These are phyloP conservation scores for Fusarium sp. DNA, from an alignment of 2,329 filamentous ascomycete genomes.

Conservation along the genomic window DNA sequence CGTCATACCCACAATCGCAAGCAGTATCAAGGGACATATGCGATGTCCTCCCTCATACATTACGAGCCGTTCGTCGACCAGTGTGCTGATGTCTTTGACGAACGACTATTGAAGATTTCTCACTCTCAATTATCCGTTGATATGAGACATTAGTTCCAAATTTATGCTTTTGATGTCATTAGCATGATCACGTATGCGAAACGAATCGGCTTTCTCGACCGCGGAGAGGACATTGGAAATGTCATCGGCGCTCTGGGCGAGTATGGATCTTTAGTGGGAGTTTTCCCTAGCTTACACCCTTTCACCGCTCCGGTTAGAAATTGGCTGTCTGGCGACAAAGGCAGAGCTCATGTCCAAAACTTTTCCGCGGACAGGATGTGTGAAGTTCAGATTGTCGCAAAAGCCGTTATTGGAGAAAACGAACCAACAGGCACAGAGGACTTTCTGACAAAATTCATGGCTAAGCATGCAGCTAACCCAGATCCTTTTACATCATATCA, in stretches of 20 bases:
- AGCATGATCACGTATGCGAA: conserved; percentile 53
- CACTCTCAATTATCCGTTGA: conserved; percentile 36
- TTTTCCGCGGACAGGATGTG: conserved; percentile 26
- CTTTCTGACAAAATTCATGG: conserved; percentile 24
- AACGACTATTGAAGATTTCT: conserved; percentile 47
- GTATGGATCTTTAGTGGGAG: conserved; percentile 40
- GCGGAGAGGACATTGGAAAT: conserved; percentile 50
- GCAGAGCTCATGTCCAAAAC: conserved; percentile 18
- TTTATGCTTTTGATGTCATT: conserved; percentile 59
- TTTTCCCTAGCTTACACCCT: conserved; percentile 33
- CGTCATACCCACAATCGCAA: conserved; percentile 47
- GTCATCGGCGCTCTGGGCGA: conserved; percentile 46
- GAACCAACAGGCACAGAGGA: conserved; percentile 11
- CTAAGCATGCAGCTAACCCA: conserved; percentile 18
- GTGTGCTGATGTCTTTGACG: conserved; percentile 48
- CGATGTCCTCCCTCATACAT: conserved; percentile 51
- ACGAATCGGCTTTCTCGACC: conserved; percentile 55
- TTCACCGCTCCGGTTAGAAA: conserved; percentile 34
- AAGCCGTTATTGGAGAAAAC: background rate
- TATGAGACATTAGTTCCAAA: conserved; percentile 54
- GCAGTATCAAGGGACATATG: conserved; percentile 48
- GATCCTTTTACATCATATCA: conserved; percentile 23
- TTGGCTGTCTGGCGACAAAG: conserved; percentile 31
- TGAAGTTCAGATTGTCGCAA: conserved; percentile 21
- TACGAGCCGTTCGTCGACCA: conserved; percentile 54